Evolutionary conservation across 106 monocot species (phyloP), one percentile per base, ranked within the genome.

Genomic region (Triglochin maritima): DNA sequence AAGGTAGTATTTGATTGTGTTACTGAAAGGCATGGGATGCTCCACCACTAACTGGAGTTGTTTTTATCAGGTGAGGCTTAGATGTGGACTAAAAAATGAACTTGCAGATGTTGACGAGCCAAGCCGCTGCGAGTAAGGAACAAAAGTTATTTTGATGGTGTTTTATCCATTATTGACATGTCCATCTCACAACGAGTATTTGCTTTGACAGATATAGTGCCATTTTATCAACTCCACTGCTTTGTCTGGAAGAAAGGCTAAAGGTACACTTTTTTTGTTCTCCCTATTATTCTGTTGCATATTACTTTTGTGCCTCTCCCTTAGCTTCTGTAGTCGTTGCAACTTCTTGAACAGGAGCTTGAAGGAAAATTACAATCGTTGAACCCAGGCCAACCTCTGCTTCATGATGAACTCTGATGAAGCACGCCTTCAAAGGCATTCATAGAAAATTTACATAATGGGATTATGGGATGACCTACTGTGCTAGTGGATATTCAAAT

Each of bases 81-180:
- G 84, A 51, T 99, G 98, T 77, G 98, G 98, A 44, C 68, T 99
- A 72, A 89, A 82, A 46, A 84, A 86, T 81, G 98, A 99, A 66
- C 75, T 99, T 49, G 69, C 77, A 15, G 92, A 89, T 46, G 82
- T 99, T 15, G 98, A 92, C 77, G 92, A 99, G 72, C 98, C 92
- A 54, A 99, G 89, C 74, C 75, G 91, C 83, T 99, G 98, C 92
- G 98, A 99, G 98, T 99, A 84, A 69, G 92, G 49, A 15, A n/a
- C 45, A 7, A 15, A 59, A 1, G 4, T 50, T 41, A 4, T 47
- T 16, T 70, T 8, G 9, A 10, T 59, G 44, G 2, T 47, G 7
- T 51, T 63, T 12, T 60, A 47, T 17, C 29, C 12, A 12, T 49
- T 10, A 7, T 59, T 52, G 9, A 50, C 41, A 29, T 3, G 3